Evolutionary conservation across 2,329 filamentous ascomycete species (phyloP), one percentile per base, ranked within the genome.

Genomic region (Colletotrichum scovillei): DNA sequence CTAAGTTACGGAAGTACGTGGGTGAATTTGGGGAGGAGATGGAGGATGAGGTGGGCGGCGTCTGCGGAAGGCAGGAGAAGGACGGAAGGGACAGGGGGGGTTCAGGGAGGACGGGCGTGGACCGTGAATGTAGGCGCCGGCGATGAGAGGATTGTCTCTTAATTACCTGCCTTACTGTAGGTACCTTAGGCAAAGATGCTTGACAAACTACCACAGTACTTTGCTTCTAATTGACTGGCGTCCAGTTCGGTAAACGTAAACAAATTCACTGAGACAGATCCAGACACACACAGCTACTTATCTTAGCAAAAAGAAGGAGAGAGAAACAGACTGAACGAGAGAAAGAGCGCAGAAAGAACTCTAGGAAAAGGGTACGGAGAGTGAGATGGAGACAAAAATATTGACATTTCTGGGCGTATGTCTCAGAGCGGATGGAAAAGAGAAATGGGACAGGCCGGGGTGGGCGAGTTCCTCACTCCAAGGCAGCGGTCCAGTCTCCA

Each of bases 71-170:
- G 52, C 62, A 62, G 56, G 68, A 28, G 53, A 66, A 16, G 59
- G 42, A 63, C 22, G 46, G 60, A 35, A 42, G 52, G 42, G 63
- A 28, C 63, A 53, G 55, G 62, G 60, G 55, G 55, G 38, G 38
- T 42, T 46, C 24, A 16, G 12, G 42, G 35, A 63, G 30, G 38
- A 19, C 9, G 7, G 55, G 19, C 42, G 24, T 66, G 62, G 53
- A 66, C 38, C 24, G 62, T 35, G 38, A 30, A 65, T 55, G 42
- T 70, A 67, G 68, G 63, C 55, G 68, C 55, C 55, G 35, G 30
- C 63, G 46, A 58, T 28, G 46, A 67, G 58, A 35, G 38, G 24
- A 22, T n/a, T 22, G 24, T 12, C 19, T 49, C 42, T 49, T 22
- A 35, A 35, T 35, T 35, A 35, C 32, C 26, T 28, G 26, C 26